A percentile compares a stretch with the other conserved stretches of the same genome.
These are phyloP conservation scores for Phylloporus sp. DNA, from an alignment of 768 basidiomycete species.

Conservation along the genomic window DNA sequence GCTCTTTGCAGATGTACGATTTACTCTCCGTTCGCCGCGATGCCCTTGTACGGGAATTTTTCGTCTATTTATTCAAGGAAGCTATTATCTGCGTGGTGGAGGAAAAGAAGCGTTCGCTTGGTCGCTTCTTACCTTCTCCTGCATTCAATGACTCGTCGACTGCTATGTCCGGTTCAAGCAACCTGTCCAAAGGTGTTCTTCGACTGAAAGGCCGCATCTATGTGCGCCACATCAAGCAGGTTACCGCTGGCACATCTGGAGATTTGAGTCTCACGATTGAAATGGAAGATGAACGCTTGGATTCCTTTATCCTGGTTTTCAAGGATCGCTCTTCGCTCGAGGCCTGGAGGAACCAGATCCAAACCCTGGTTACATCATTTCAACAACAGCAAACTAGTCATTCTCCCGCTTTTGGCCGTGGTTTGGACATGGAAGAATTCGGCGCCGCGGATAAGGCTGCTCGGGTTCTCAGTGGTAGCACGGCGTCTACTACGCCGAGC, in stretches of 20 bases:
- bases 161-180: constrained; percentile 31
- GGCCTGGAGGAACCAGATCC: constrained; percentile 83
- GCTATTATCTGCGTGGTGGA: constrained; percentile 98
- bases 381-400: constrained; percentile 50
- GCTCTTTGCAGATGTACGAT: constrained; percentile 89
- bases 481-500: constrained; percentile 55
- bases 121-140: constrained; percentile 68
- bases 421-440: constrained; percentile 68
- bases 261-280: constrained; percentile 95
- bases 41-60: constrained; percentile 87
- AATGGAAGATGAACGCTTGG: constrained; percentile 93
- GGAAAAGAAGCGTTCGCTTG: constrained; percentile 83
- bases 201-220: constrained; percentile 94
- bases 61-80: constrained; percentile 95
- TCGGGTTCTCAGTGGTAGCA: constrained; percentile 78
- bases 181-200: constrained; percentile 59
- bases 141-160: constrained; percentile 50
- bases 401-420: constrained; percentile 33
- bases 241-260: constrained; percentile 74
- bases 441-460: constrained; percentile 72
- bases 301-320: constrained; percentile 95
- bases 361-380: constrained; percentile 68
- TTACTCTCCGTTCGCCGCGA: constrained; percentile 86
- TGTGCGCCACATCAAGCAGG: constrained; percentile 88
- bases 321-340: constrained; percentile 86